Conservation (phyloP, 73 alveolate species). For the Stentor roeselii region DNA sequence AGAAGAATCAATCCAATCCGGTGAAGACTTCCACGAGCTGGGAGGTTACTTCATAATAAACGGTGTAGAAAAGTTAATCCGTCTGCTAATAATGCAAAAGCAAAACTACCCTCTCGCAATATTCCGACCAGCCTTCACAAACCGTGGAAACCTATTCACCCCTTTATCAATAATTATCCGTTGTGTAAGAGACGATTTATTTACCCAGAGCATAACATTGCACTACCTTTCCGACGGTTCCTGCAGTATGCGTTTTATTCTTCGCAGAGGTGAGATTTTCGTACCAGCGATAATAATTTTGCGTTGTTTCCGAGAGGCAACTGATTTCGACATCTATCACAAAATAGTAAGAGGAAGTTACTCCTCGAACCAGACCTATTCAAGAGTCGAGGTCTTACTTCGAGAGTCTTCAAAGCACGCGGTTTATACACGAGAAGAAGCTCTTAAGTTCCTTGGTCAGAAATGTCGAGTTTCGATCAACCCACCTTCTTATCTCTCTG, state of each 20-base stretch:
- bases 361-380: conserved; percentile 81
- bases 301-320: conserved; percentile 55
- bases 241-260: conserved; percentile 81
- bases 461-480: conserved; percentile 76
- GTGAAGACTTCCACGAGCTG: conserved; percentile 94
- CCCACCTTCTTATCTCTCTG: conserved; percentile 76
- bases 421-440: conserved; percentile 72
- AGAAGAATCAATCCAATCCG: conserved; percentile 78
- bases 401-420: conserved; percentile 80
- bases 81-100: conserved; percentile 96
- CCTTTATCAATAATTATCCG: conserved; percentile 93
- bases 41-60: conserved; percentile 98
- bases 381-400: conserved; percentile 96
- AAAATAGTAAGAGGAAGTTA: conserved; percentile 85
- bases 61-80: conserved; percentile 93
- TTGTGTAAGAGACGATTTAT: conserved; percentile 97
- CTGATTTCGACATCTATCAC: conserved; percentile 31
- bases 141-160: conserved; percentile 89
- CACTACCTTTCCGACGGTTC: conserved; percentile 97
- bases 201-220: conserved; percentile 88
- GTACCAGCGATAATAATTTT: conserved; percentile 92
- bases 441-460: conserved; percentile 86
- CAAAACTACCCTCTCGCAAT: conserved; percentile 97
- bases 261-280: conserved; percentile 90
- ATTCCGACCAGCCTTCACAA: conserved; percentile 82